Evolutionary conservation across 768 basidiomycete genomes (phyloP).

Genomic region (Amanita jacksonii): DNA sequence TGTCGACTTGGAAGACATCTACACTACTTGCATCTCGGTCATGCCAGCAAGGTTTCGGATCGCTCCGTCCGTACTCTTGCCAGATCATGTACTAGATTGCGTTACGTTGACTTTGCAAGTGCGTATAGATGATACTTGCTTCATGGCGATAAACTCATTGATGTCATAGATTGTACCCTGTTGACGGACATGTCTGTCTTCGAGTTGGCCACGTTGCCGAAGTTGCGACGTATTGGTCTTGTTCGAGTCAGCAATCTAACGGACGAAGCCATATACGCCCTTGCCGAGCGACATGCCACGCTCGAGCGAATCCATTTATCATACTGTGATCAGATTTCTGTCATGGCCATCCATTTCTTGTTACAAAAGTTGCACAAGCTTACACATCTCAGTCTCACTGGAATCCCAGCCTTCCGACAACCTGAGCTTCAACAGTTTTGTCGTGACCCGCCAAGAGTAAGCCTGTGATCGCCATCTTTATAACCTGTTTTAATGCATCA

Average conservation of each 20-base stretch:
- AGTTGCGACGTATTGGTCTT: constrained; percentile 89
- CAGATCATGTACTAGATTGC: constrained; percentile 75
- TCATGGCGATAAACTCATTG: constrained; percentile 12
- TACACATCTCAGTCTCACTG: constrained; percentile 94
- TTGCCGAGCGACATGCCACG: constrained; percentile 77
- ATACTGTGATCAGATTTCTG: constrained; percentile 92
- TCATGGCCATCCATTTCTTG: constrained; percentile 85
- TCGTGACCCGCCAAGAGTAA: constrained; percentile 74
- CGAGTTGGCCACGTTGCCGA: constrained; percentile 79
- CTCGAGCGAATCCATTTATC: constrained; percentile 95
- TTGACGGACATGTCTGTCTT: constrained; percentile 93
- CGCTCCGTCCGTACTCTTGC: constrained; percentile 77
- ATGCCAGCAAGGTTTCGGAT: constrained; percentile 86
- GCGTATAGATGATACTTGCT: constrained; percentile 21
- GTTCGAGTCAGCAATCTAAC: constrained; percentile 91
- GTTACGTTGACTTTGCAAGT: constrained; percentile 98
- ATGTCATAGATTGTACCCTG: constrained; percentile 59
- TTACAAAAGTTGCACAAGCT: constrained; percentile 83
- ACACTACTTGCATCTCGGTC: constrained; percentile 93
- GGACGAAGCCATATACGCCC: constrained; percentile 84
- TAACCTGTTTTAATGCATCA: not conserved
- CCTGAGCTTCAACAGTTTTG: constrained; percentile 85
- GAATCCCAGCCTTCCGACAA: constrained; percentile 85
- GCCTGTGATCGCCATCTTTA: constrained; percentile 16
- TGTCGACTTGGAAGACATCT: constrained; percentile 84